Evolutionary conservation across 768 basidiomycete genomes (phyloP).

Genomic region (Tulasnella sp.): DNA sequence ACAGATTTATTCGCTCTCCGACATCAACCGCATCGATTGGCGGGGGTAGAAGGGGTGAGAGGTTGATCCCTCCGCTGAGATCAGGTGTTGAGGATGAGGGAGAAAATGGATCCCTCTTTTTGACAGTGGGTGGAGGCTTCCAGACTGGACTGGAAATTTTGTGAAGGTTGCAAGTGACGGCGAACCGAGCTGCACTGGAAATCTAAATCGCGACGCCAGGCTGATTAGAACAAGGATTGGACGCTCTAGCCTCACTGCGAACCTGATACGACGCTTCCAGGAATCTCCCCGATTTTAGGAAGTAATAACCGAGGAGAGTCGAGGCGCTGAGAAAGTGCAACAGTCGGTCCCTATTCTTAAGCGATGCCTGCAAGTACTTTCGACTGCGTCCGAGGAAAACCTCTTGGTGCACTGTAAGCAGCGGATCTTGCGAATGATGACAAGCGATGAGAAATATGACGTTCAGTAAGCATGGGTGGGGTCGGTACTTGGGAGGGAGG

Average conservation of each 20-base stretch:
- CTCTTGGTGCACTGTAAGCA: slow-evolving; percentile 5
- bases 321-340: slow-evolving; percentile 16
- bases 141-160: slow-evolving; percentile 5
- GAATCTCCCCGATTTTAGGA: background rate
- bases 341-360: slow-evolving; percentile 12
- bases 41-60: slow-evolving; percentile 9
- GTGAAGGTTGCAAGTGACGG: slow-evolving; percentile 17
- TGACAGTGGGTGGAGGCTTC: slow-evolving; percentile 6
- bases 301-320: slow-evolving; percentile 16
- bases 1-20: slow-evolving; percentile 17
- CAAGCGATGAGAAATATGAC: slow-evolving; percentile 21
- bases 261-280: slow-evolving; percentile 20
- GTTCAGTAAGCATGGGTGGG: slow-evolving; percentile 21
- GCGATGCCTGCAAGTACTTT: slow-evolving; percentile 4
- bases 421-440: slow-evolving; percentile 4
- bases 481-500: background rate
- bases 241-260: background rate
- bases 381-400: slow-evolving; percentile 3
- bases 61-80: background rate
- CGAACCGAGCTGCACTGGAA: slow-evolving; percentile 18
- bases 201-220: background rate
- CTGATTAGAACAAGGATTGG: no score
- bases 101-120: background rate
- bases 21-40: slow-evolving; percentile 15
- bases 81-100: background rate